Base-by-base conservation (phyloP, 1,284 basidiomycete genomes). In the Fomitiporia mediterranea region DNA sequence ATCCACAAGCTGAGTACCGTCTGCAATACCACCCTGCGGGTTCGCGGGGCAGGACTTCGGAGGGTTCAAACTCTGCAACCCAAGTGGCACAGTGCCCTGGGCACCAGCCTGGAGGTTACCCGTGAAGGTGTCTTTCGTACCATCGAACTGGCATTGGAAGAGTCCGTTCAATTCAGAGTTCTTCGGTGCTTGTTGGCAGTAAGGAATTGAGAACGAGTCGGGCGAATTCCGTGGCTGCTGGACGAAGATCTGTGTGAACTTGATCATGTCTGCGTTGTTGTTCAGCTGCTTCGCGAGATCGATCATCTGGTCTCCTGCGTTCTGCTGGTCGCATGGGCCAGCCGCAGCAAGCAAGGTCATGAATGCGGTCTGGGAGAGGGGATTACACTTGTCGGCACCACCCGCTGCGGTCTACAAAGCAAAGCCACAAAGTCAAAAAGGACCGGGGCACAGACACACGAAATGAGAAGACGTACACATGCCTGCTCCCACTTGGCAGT, bases 201-300 rank as follows among this genome's bases (percentile, higher is more conserved):
- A 82, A 1, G 73, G 76, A 17, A 77, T 70, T 46, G 71, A 70
- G 32, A 74, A 68, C 19, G 73, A 75, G 59, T 74, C 73, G 43
- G 78, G 78, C 75, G 66, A 64, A 66, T 75, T 77, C 51, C 74
- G 70, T n/a, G 83, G 79, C 66, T 84, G 83, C 65, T 84, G 82
- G 5, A 70, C 75, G 62, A 82, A 68, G 56, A 84, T 72, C 66
- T 84, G 82, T 0, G 82, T 70, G 50, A 82, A 68, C 38, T 65
- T 67, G 69, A 85, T 80, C 81, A 84, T 83, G 51, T 78, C 71
- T 1, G 75, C 54, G 60, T 79, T 70, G 64, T 73, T 81, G 57
- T 77, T 75, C 49, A 85, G 74, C 19, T 72, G 65, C 66, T 84
- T 84, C 35, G 79, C 80, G 28, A 85, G 74, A 63, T 79, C 74